Conservation (phyloP, 1,284 basidiomycete species). For the Phellinidium pouzarii region DNA sequence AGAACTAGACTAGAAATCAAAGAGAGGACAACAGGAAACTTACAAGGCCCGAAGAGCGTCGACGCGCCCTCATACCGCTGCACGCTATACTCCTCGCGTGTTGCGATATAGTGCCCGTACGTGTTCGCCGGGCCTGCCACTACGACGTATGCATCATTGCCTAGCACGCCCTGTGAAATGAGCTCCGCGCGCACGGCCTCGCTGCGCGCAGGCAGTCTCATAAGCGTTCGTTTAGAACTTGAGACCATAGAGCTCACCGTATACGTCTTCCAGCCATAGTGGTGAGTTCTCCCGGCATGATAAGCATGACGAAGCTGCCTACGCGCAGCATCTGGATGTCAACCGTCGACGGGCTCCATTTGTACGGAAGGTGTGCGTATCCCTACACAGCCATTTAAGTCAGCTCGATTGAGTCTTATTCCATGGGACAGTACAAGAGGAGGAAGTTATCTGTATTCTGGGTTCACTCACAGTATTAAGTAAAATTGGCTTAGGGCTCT, state of each 20-base stretch:
- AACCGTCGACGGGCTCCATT: constrained; percentile 72
- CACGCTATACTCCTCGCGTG: constrained; percentile 66
- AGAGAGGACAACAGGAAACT: constrained; percentile 26
- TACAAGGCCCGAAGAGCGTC: constrained; percentile 72
- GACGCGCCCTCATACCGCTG: constrained; percentile 82
- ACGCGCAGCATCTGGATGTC: constrained; percentile 75
- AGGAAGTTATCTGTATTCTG: background rate
- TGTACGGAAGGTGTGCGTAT: constrained; percentile 60
- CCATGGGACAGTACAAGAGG: too few species aligned
- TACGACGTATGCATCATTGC: constrained; percentile 64
- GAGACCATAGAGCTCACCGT: constrained; percentile 28
- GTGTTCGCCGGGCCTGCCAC: constrained; percentile 77
- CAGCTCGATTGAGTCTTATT: background rate
- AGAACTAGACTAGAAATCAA: background rate
- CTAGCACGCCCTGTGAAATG: constrained; percentile 56
- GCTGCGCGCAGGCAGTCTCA: constrained; percentile 27
- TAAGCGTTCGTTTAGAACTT: too few species aligned
- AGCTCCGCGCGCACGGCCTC: constrained; percentile 58
- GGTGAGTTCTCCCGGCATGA: constrained; percentile 66
- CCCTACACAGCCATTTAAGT: constrained; percentile 37
- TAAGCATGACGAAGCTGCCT: constrained; percentile 73
- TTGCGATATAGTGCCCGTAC: constrained; percentile 72
- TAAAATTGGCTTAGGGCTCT: constrained; percentile 76
- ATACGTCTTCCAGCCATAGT: constrained; percentile 48
- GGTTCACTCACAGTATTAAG: constrained; percentile 52